phyloP scores from a whole-genome alignment of 257 asterid species.

The Cordia subcordata region DNA sequence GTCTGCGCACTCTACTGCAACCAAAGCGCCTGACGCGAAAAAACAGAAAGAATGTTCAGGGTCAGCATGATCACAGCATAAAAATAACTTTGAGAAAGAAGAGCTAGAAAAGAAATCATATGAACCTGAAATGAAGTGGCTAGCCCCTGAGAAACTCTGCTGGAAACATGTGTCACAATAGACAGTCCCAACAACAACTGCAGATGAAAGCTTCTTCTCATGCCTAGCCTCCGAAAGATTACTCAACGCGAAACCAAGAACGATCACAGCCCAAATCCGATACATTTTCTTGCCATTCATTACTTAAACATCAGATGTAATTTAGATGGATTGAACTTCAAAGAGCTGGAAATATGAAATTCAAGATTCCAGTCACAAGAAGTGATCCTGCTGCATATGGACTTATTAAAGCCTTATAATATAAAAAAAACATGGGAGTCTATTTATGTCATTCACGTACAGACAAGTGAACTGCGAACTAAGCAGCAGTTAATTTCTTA shows the following conservation, averaged over 20 bases:
- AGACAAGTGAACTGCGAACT: not conserved
- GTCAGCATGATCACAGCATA: not conserved
- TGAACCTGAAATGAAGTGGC: constrained; percentile 69
- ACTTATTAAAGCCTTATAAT: not conserved
- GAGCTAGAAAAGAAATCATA: not conserved
- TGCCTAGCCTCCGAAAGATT: constrained; percentile 35
- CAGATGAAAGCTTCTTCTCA: constrained; percentile 40
- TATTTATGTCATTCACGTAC: not conserved
- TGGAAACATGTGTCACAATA: constrained; percentile 72
- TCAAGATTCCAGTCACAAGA: not conserved
- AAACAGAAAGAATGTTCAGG: not conserved
- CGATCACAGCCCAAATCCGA: constrained; percentile 31
- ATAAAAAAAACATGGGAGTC: not conserved
- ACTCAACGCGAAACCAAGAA: constrained; percentile 24
- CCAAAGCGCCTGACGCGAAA: constrained; percentile 68
- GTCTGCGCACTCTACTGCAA: constrained; percentile 63
- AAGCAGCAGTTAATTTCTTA: not conserved
- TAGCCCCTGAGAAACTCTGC: constrained; percentile 31
- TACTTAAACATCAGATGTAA: not conserved
- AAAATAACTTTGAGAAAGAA: too few species aligned
- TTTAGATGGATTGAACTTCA: constrained; percentile 2
- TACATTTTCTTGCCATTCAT: constrained; percentile 25
- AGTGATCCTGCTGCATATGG: too few species aligned
- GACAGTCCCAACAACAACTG: constrained; percentile 69
- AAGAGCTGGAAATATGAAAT: constrained; percentile 2